These are phyloP conservation scores for Aspergillus hancockii DNA, from an alignment of 495 filamentous ascomycete genomes.

Conservation along the genomic window DNA sequence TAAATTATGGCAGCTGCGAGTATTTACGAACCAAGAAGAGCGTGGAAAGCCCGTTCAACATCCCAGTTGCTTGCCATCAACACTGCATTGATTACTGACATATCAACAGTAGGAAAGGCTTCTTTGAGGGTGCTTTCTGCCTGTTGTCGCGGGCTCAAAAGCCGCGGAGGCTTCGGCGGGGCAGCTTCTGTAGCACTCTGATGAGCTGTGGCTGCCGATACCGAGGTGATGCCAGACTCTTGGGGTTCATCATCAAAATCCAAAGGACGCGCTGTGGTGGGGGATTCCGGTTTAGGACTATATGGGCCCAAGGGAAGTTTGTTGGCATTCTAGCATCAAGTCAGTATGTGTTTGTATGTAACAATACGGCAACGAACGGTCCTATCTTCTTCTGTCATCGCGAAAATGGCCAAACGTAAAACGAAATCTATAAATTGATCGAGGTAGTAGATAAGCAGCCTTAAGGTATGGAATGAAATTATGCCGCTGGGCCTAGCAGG, in stretches of 20 bases:
- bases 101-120: slow-evolving; percentile 86
- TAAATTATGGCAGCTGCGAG: slow-evolving; percentile 14
- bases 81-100: slow-evolving; percentile 82
- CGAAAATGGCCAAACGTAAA: slow-evolving; percentile 6
- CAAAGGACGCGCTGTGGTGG: slow-evolving; percentile 77
- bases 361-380: slow-evolving; percentile 29
- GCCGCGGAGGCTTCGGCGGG: slow-evolving; percentile 87
- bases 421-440: background rate
- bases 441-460: background rate
- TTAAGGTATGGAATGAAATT: background rate
- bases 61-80: slow-evolving; percentile 80
- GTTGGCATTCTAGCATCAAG: slow-evolving; percentile 28
- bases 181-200: slow-evolving; percentile 46
- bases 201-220: slow-evolving; percentile 38
- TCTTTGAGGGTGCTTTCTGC: slow-evolving; percentile 88
- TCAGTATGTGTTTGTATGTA: slow-evolving; percentile 24
- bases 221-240: slow-evolving; percentile 53
- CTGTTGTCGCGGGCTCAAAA: slow-evolving; percentile 75
- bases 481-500: slow-evolving; percentile 19
- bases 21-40: slow-evolving; percentile 69
- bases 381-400: slow-evolving; percentile 46
- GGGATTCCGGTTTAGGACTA: slow-evolving; percentile 67
- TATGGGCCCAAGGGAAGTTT: slow-evolving; percentile 33
- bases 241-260: slow-evolving; percentile 87
- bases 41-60: slow-evolving; percentile 95